phyloP scores from a whole-genome alignment of 257 asterid species.

The Solanum raphanifolium region DNA sequence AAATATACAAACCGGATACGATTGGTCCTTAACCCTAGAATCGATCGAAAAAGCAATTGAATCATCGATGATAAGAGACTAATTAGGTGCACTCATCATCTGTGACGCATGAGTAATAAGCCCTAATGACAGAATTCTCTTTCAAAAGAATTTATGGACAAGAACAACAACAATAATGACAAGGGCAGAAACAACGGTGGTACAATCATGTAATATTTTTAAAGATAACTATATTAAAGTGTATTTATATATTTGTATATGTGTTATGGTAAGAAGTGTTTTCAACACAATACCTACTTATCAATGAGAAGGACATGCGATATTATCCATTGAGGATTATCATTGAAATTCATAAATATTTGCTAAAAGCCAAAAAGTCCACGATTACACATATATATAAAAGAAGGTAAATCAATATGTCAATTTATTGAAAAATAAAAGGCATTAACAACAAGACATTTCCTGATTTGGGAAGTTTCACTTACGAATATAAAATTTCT shows the following conservation, averaged over 20 bases:
- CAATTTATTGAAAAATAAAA: background rate
- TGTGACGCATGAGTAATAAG: slow-evolving; percentile 46
- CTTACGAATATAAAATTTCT: background rate
- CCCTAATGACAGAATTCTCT: slow-evolving; percentile 30
- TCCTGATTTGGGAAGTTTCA: background rate
- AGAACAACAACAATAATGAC: slow-evolving; percentile 3
- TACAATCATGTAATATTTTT: no score
- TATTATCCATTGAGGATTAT: background rate
- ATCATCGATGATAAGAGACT: slow-evolving; percentile 31
- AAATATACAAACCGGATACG: slow-evolving; percentile 8
- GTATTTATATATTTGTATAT: no score
- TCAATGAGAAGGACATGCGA: background rate
- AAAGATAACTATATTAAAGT: no score
- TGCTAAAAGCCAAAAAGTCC: background rate
- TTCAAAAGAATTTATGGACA: background rate
- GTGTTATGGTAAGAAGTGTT: no score
- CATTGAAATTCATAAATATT: background rate
- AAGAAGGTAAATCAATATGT: background rate
- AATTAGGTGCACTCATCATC: slow-evolving; percentile 7
- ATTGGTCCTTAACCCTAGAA: slow-evolving; percentile 28
- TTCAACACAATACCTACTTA: no score
- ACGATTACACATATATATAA: background rate
- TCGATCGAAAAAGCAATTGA: slow-evolving; percentile 53
- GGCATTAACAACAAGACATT: background rate
- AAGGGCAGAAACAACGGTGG: slow-evolving; percentile 10